phyloP scores from a whole-genome alignment of 108 stramenopile genomes.

The Pseudonitzschia multistriata region DNA sequence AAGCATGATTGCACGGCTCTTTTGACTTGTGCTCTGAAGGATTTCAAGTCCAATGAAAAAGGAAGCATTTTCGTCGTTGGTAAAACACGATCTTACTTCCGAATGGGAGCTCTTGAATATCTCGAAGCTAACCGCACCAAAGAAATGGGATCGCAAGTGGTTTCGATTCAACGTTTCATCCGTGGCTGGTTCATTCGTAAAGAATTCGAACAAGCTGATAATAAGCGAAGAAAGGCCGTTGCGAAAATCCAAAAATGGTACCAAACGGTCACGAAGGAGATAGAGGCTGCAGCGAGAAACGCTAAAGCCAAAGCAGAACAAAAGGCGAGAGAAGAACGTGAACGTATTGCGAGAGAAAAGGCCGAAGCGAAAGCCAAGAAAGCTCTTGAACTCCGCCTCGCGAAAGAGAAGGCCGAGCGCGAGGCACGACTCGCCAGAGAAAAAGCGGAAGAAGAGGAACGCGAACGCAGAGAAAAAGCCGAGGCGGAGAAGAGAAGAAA shows the following conservation, averaged over 20 bases:
- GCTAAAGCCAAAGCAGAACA: constrained; percentile 14
- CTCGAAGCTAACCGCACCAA: constrained; percentile 65
- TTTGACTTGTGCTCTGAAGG: constrained; percentile 44
- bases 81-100: constrained; percentile 86
- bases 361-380: constrained; percentile 32
- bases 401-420: constrained; percentile 40
- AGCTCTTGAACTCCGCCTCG: constrained; percentile 29
- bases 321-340: constrained; percentile 32
- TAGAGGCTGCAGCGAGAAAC: constrained; percentile 4
- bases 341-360: constrained; percentile 32
- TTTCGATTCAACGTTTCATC: constrained; percentile 45
- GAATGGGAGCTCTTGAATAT: constrained; percentile 80
- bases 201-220: constrained; percentile 26
- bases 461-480: constrained; percentile 29
- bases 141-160: constrained; percentile 45
- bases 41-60: constrained; percentile 24
- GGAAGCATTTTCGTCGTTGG: constrained; percentile 71
- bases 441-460: constrained; percentile 34
- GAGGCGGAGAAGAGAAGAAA: constrained; percentile 33
- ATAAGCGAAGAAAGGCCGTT: constrained; percentile 34
- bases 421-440: constrained; percentile 35
- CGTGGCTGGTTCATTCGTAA: constrained; percentile 52
- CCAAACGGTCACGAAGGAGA: constrained; percentile 20
- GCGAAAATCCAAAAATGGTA: constrained; percentile 32
- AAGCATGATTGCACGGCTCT: constrained; percentile 50